These are phyloP conservation scores for Thoreauomyces humboldtii DNA, from an alignment of 192 early-diverging fungal genomes.

Conservation along the genomic window DNA sequence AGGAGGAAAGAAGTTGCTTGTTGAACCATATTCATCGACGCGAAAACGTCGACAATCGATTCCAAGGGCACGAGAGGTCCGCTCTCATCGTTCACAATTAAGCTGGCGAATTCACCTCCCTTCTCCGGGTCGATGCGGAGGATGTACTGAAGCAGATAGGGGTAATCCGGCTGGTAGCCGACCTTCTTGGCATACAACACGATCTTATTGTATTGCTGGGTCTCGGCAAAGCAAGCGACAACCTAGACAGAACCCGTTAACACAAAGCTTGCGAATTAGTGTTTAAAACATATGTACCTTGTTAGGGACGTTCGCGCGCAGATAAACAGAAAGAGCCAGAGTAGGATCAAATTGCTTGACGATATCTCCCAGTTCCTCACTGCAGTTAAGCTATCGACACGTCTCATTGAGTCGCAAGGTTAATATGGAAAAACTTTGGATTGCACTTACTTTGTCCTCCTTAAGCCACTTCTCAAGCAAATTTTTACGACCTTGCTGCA, in stretches of 20 bases:
- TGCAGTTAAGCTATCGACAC: conserved; percentile 74
- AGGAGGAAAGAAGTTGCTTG: conserved; percentile 96
- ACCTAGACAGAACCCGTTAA: too few relatives aligned
- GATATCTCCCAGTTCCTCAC: conserved; percentile 96
- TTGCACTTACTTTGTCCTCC: conserved; percentile 76
- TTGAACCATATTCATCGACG: conserved; percentile 88
- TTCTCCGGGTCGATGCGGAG: conserved; percentile 89
- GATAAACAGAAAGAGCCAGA: conserved; percentile 92
- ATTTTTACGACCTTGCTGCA: conserved; percentile 86
- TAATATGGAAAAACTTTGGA: neutral
- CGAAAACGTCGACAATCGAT: conserved; percentile 90
- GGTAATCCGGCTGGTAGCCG: conserved; percentile 89
- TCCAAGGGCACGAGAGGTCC: conserved; percentile 84
- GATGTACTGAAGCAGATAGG: conserved; percentile 85
- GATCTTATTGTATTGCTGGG: conserved; percentile 94
- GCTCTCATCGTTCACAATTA: conserved; percentile 79
- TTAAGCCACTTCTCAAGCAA: conserved; percentile 98
- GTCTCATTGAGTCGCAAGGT: neutral
- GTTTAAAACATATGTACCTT: conserved; percentile 57
- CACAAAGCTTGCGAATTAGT: too few relatives aligned
- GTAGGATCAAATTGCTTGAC: conserved; percentile 87
- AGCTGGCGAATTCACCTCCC: conserved; percentile 87
- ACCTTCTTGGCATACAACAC: conserved; percentile 93
- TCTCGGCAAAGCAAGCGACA: conserved; percentile 94
- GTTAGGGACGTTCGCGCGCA: conserved; percentile 88